Percentiles rank a stretch among this genome's conserved stretches.
phyloP scores from a whole-genome alignment of 805 yeast genomes.

The Debaryomyces castellii region DNA sequence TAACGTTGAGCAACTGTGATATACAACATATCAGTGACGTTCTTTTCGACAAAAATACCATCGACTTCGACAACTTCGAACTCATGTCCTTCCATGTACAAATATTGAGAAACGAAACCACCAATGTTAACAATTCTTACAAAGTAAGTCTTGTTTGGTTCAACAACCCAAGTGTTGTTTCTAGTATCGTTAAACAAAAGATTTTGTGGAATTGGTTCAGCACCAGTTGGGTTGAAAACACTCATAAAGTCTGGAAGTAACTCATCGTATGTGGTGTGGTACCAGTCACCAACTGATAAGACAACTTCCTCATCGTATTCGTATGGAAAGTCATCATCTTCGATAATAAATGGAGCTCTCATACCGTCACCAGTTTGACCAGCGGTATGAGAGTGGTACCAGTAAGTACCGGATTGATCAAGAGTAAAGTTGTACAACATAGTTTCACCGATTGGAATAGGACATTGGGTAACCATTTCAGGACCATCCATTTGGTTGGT shows the following conservation, averaged over 20 bases:
- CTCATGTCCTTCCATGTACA: slow-evolving; percentile 42
- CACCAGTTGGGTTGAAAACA: slow-evolving; percentile 79
- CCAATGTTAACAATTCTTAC: slow-evolving; percentile 67
- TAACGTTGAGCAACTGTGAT: slow-evolving; percentile 82
- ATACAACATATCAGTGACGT: slow-evolving; percentile 54
- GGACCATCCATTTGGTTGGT: slow-evolving; percentile 89
- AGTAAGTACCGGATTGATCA: slow-evolving; percentile 83
- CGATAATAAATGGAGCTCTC: slow-evolving; percentile 76
- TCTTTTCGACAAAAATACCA: slow-evolving; percentile 59
- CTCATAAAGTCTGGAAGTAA: slow-evolving; percentile 51
- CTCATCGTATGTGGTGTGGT: slow-evolving; percentile 52
- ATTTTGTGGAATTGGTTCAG: slow-evolving; percentile 77
- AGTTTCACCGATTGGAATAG: slow-evolving; percentile 76
- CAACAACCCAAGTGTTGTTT: slow-evolving; percentile 54
- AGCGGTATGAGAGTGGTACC: slow-evolving; percentile 95
- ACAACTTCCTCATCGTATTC: slow-evolving; percentile 61
- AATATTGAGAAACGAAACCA: slow-evolving; percentile 64
- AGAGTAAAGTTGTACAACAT: slow-evolving; percentile 87
- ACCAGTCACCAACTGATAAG: slow-evolving; percentile 61
- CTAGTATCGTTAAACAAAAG: slow-evolving; percentile 63
- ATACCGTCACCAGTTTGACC: slow-evolving; percentile 95
- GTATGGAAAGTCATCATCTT: slow-evolving; percentile 54
- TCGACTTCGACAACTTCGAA: slow-evolving; percentile 43
- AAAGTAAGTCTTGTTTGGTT: slow-evolving; percentile 61
- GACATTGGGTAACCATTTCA: slow-evolving; percentile 84